These are phyloP conservation scores for Aphanomyces euteiches DNA, from an alignment of 352 stramenopile genomes.

Conservation along the genomic window DNA sequence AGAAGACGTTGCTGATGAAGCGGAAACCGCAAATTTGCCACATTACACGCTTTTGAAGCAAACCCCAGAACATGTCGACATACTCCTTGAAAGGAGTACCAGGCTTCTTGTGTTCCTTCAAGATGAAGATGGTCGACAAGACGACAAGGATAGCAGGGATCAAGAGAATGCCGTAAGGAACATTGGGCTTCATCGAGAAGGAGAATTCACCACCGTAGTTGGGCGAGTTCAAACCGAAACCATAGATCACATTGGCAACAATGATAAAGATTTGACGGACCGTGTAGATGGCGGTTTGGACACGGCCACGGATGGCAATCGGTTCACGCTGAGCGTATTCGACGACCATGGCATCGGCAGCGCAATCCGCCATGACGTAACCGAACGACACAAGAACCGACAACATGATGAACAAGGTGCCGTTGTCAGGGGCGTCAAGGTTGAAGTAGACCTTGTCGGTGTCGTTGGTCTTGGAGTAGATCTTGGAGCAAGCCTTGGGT, in stretches of 20 bases:
- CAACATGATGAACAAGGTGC: too few relatives aligned
- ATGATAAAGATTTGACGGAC: slow-evolving; percentile 36
- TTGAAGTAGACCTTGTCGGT: too few relatives aligned
- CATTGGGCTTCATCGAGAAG: not conserved
- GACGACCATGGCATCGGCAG: too few relatives aligned
- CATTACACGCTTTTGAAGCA: slow-evolving; percentile 56
- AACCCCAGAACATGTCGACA: slow-evolving; percentile 45
- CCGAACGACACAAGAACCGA: too few relatives aligned
- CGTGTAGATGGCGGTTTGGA: too few relatives aligned
- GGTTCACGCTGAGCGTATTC: too few relatives aligned
- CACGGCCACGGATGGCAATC: too few relatives aligned
- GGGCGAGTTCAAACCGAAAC: not conserved
- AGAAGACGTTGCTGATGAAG: slow-evolving; percentile 60
- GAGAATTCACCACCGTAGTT: not conserved
- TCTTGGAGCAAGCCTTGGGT: too few relatives aligned
- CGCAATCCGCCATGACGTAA: too few relatives aligned
- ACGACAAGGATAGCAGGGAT: slow-evolving; percentile 34
- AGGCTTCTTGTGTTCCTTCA: slow-evolving; percentile 35
- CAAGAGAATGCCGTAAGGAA: not conserved
- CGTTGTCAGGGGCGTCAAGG: too few relatives aligned
- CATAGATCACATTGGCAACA: slow-evolving; percentile 44
- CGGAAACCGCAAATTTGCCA: slow-evolving; percentile 61
- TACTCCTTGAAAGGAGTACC: slow-evolving; percentile 38
- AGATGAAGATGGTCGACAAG: slow-evolving; percentile 28
- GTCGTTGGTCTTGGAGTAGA: too few relatives aligned